These are phyloP conservation scores for Tetrahymena malaccensis DNA, from an alignment of 73 alveolate species.

Conservation along the genomic window DNA sequence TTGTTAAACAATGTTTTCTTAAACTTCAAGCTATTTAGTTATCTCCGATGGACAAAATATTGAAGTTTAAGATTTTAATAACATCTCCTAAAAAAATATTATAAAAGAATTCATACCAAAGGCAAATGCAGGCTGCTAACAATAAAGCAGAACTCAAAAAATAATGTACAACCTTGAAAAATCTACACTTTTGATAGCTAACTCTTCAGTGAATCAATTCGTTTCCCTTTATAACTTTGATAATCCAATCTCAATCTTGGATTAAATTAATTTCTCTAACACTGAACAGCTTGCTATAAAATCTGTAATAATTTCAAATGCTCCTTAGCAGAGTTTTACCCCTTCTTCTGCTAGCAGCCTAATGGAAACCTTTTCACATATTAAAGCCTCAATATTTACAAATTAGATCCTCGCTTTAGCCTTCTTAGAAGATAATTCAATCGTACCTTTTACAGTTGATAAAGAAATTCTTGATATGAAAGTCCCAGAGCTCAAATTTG, in stretches of 20 bases:
- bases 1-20: not conserved
- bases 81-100: not conserved
- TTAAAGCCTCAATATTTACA: not conserved
- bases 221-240: not conserved
- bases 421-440: not conserved
- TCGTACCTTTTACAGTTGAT: not conserved
- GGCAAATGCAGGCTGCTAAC: not conserved
- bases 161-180: not conserved
- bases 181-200: not conserved
- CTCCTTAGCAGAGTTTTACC: not conserved
- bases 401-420: not conserved
- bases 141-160: not conserved
- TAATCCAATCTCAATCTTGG: not conserved
- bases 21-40: not conserved
- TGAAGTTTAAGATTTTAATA: not conserved
- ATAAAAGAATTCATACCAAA: not conserved
- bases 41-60: not conserved
- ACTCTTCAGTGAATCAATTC: not conserved
- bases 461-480: not conserved
- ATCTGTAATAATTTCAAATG: not conserved
- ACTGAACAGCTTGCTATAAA: not conserved
- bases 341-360: not conserved
- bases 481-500: not conserved
- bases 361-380: not conserved
- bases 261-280: not conserved